Conservation (phyloP, 257 asterid species). For the Solanum arcanum region DNA sequence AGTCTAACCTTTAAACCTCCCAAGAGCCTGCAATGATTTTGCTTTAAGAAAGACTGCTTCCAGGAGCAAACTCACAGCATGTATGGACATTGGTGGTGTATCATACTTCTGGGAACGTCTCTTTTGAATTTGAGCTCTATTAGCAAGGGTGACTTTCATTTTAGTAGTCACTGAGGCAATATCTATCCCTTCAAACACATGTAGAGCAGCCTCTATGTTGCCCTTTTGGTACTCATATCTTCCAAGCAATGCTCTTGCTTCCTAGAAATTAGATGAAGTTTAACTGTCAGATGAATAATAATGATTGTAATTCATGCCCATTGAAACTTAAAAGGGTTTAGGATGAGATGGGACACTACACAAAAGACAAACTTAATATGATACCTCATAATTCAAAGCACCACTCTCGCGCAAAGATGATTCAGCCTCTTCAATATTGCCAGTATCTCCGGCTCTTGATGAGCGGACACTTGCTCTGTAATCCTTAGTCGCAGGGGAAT, state of each 20-base stretch:
- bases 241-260: slow-evolving; percentile 93
- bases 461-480: slow-evolving; percentile 36
- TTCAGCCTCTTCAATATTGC: slow-evolving; percentile 89
- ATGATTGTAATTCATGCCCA: not conserved
- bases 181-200: slow-evolving; percentile 92
- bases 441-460: slow-evolving; percentile 49
- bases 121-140: slow-evolving; percentile 39
- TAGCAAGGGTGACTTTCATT: slow-evolving; percentile 58
- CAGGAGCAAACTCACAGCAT: slow-evolving; percentile 75
- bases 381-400: slow-evolving; percentile 69
- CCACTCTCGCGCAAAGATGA: slow-evolving; percentile 75
- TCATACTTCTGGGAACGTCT: slow-evolving; percentile 44
- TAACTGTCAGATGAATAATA: not conserved
- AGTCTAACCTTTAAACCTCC: slow-evolving; percentile 70
- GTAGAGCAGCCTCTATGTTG: slow-evolving; percentile 79
- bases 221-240: slow-evolving; percentile 89
- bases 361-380: not conserved
- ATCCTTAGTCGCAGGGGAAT: slow-evolving; percentile 44
- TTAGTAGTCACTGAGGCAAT: slow-evolving; percentile 58
- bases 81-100: slow-evolving; percentile 61
- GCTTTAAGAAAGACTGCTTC: slow-evolving; percentile 83
- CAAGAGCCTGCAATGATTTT: slow-evolving; percentile 70
- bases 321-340: not conserved
- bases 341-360: not conserved
- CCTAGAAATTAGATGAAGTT: slow-evolving; percentile 31